Evolutionary conservation across 1,284 basidiomycete species (phyloP), one percentile per base, ranked within the genome.

Genomic region (Paramarasmius palmivorus): DNA sequence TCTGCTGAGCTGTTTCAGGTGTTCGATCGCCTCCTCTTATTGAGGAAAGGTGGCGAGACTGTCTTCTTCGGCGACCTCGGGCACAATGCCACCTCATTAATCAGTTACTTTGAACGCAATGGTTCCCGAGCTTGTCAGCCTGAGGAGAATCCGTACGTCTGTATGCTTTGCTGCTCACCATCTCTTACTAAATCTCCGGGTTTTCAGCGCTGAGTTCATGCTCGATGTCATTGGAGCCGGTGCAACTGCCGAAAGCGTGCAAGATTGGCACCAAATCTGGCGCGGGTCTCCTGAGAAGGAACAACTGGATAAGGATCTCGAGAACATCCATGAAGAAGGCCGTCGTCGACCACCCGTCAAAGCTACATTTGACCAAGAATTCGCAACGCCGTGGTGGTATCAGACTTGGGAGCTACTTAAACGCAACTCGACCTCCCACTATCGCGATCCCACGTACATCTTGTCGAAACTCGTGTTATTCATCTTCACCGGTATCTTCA

Each of bases 11-110:
- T 88, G 19, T 89, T 89, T 67, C 79, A 86, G 61, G 81, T 82
- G n/a, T 94, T 93, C 64, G 85, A 88, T 62, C 66, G 78, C 23
- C 65, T 86, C 14, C 67, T 85, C 14, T 70, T 86, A 1, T 71
- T 88, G 6, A 73, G 75, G n/a, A 81, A 80, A 60, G 88, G 88
- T n/a, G 88, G 89, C 1, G 76, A 88, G 68, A 90, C 82, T 0
- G 86, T 88, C 2, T 92, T 88, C 66, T 92, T 91, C 60, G 91
- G 90, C 20, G 83, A 92, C 53, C 69, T 92, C 15, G 91, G 91
- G 3, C 57, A 71, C 19, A 77, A 83, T 58, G 76, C 82, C 2
- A 69, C 67, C 25, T 78, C 74, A 0, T 65, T 92, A 38, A 79
- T 90, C 58, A 62, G 75, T 17, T 93, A 92, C 68, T 93, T 93